A percentile compares a stretch with the other conserved stretches of the same genome.
phyloP scores from a whole-genome alignment of 2,329 filamentous ascomycete genomes.

The Fusarium musae region DNA sequence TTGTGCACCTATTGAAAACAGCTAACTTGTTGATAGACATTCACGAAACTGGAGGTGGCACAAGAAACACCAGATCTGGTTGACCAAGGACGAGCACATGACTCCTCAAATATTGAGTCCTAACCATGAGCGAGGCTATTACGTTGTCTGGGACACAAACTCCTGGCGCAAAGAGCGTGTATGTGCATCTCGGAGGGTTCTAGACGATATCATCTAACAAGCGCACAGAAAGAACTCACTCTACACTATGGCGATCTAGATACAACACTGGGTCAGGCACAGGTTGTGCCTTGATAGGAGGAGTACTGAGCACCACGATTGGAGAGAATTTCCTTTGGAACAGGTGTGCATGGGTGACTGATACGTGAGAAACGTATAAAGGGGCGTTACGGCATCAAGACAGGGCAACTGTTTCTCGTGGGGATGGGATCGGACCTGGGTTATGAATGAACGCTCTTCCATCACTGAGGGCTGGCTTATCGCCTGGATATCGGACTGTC shows the following conservation, averaged over 20 bases:
- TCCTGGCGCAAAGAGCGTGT: slow-evolving; percentile 72
- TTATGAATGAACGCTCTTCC: slow-evolving; percentile 47
- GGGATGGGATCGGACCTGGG: slow-evolving; percentile 46
- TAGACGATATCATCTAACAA: slow-evolving; percentile 20
- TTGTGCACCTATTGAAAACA: not conserved
- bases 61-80: slow-evolving; percentile 73
- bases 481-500: slow-evolving; percentile 40
- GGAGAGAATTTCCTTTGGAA: slow-evolving; percentile 24
- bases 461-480: slow-evolving; percentile 44
- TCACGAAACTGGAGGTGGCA: slow-evolving; percentile 76
- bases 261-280: slow-evolving; percentile 54
- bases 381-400: slow-evolving; percentile 49
- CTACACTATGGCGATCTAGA: slow-evolving; percentile 72
- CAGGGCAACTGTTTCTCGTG: slow-evolving; percentile 46
- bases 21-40: slow-evolving; percentile 57
- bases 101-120: slow-evolving; percentile 68
- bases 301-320: not conserved
- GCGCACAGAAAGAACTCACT: slow-evolving; percentile 65
- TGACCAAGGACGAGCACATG: slow-evolving; percentile 75
- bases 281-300: slow-evolving; percentile 43
- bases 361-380: slow-evolving; percentile 38
- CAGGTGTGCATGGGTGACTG: slow-evolving; percentile 30
- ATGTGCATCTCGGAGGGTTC: slow-evolving; percentile 47
- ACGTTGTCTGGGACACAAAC: slow-evolving; percentile 73
- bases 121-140: slow-evolving; percentile 72